Conservation (phyloP, 140 eudicot genomes). For the Erigeron philadelphicus region DNA sequence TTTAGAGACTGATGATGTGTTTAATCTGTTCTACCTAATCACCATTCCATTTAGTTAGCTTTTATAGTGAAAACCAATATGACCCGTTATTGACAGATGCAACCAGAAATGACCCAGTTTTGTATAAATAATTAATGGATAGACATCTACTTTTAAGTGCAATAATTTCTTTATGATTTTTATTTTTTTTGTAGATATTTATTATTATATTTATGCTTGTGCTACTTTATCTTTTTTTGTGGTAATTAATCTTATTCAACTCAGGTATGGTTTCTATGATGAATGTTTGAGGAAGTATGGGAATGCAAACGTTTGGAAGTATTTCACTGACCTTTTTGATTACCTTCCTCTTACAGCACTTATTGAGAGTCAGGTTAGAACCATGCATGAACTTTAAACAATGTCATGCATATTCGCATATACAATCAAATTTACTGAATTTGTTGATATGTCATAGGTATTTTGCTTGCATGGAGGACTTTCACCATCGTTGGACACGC, state of each 20-base stretch:
- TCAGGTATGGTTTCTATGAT: constrained; percentile 82
- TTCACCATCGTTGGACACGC: constrained; percentile 84
- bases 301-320: constrained; percentile 88
- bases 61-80: not conserved
- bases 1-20: not conserved
- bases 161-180: not conserved
- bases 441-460: constrained; percentile 35
- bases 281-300: constrained; percentile 96
- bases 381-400: not conserved
- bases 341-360: constrained; percentile 88
- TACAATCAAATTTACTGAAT: not conserved
- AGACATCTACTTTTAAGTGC: not conserved
- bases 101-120: not conserved
- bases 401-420: not conserved
- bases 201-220: not conserved
- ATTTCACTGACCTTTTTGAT: constrained; percentile 82
- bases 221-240: not conserved
- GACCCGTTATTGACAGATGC: not conserved
- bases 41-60: not conserved
- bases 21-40: not conserved
- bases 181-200: not conserved
- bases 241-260: not conserved
- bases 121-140: not conserved
- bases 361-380: constrained; percentile 81
- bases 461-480: constrained; percentile 94